Evolutionary conservation across 345 rosid genomes (phyloP).

Genomic region (Punica granatum): DNA sequence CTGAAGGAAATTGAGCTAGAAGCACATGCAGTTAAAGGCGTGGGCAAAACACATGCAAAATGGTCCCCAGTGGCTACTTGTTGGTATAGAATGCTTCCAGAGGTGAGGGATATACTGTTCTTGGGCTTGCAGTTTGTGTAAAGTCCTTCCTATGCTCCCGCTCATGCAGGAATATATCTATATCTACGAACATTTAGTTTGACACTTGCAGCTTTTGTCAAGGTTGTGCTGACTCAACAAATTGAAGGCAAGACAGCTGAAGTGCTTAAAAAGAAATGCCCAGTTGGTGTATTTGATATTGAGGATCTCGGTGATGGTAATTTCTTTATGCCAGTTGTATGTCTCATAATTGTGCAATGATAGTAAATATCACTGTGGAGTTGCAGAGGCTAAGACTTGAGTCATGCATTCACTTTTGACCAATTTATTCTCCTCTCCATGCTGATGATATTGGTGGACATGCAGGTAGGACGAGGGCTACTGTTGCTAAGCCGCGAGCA

Average conservation of each 20-base stretch:
- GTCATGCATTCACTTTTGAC: neutral
- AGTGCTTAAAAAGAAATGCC: conserved; percentile 59
- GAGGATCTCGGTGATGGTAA: conserved; percentile 88
- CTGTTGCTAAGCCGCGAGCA: conserved; percentile 60
- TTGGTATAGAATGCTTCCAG: conserved; percentile 97
- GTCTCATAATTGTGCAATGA: neutral
- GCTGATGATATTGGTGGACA: conserved; percentile 6
- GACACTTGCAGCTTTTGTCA: conserved; percentile 9
- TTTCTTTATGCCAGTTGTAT: conserved; percentile 2
- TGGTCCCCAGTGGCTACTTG: conserved; percentile 99
- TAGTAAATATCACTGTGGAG: neutral
- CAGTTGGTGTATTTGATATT: conserved; percentile 76
- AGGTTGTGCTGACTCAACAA: conserved; percentile 64
- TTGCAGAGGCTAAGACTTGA: neutral
- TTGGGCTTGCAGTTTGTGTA: neutral
- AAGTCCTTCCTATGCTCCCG: neutral
- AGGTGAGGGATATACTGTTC: conserved; percentile 35
- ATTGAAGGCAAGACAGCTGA: conserved; percentile 56
- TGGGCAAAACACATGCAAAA: conserved; percentile 88
- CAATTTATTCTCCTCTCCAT: neutral
- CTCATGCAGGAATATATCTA: neutral
- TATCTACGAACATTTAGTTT: neutral
- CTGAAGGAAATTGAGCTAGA: conserved; percentile 89
- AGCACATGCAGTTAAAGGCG: conserved; percentile 92
- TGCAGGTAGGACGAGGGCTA: conserved; percentile 73